Percentiles rank a stretch among this genome's conserved stretches.
Conservation (phyloP, 495 filamentous ascomycete species). For the Aspergillus panamensis region DNA sequence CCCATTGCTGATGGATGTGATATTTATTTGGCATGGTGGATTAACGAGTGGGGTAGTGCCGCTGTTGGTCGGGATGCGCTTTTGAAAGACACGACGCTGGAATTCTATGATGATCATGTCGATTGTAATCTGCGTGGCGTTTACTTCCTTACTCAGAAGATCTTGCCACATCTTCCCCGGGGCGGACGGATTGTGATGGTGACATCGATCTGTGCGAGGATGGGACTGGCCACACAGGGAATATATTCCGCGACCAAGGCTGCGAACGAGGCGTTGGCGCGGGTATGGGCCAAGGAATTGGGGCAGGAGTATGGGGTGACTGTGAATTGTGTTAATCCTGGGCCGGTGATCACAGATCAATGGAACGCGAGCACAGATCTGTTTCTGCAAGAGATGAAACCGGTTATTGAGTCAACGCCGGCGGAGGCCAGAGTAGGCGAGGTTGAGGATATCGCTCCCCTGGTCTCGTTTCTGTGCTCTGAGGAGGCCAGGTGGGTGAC, state of each 20-base stretch:
- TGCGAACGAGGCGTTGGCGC: conserved; percentile 22
- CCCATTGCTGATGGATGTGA: too few species aligned
- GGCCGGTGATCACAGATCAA: conserved; percentile 22
- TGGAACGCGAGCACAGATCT: conserved; percentile 1
- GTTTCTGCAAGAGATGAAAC: neutral
- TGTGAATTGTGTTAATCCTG: conserved; percentile 28
- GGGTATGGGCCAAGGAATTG: conserved; percentile 28
- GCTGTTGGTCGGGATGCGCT: conserved; percentile 45
- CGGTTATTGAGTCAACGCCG: conserved; percentile 1
- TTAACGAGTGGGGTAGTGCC: conserved; percentile 35
- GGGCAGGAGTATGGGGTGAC: conserved; percentile 21
- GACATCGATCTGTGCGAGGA: conserved; percentile 8
- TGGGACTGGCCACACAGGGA: conserved; percentile 12
- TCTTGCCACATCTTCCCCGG: conserved; percentile 11
- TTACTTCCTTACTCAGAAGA: conserved; percentile 25
- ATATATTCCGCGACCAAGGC: conserved; percentile 18
- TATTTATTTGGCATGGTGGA: neutral
- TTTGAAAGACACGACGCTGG: conserved; percentile 37
- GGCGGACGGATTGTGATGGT: conserved; percentile 9
- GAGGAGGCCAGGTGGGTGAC: conserved; percentile 17
- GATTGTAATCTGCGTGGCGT: conserved; percentile 21
- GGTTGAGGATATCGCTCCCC: conserved; percentile 17
- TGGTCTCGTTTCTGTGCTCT: conserved; percentile 17
- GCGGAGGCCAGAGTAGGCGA: conserved; percentile 17
- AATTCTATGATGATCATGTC: conserved; percentile 21